Evolutionary conservation across 345 rosid species (phyloP).

Genomic region (Boechera divaricarpa): DNA sequence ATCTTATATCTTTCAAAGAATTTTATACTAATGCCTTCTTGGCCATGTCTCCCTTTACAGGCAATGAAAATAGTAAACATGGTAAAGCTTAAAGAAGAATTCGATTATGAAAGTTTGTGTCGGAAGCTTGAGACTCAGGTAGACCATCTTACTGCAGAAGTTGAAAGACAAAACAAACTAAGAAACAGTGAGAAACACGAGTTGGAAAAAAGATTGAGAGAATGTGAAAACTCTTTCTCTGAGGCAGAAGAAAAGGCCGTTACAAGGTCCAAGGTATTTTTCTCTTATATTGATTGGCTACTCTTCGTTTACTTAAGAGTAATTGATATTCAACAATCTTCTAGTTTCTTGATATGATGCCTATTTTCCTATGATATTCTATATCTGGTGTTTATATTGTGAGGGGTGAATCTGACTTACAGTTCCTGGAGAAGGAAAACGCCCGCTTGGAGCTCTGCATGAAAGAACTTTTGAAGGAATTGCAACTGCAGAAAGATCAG

Average conservation of each 20-base stretch:
- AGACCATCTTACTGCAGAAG: conserved; percentile 85
- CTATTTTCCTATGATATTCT: conserved; percentile 1
- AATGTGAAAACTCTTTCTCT: conserved; percentile 56
- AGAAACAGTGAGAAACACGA: conserved; percentile 63
- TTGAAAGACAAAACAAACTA: conserved; percentile 76
- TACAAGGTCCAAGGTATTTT: conserved; percentile 80
- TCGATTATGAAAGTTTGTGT: conserved; percentile 89
- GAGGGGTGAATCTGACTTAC: conserved; percentile 31
- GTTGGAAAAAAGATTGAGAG: conserved; percentile 62
- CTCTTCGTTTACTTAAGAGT: conserved; percentile 5
- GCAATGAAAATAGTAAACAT: conserved; percentile 95
- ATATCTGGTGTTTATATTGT: conserved; percentile 26
- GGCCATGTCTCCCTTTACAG: conserved; percentile 52
- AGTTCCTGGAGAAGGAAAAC: conserved; percentile 85
- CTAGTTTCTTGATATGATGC: conserved; percentile 26
- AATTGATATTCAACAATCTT: conserved; percentile 4
- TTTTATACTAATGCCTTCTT: conserved; percentile 19
- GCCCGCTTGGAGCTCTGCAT: conserved; percentile 54
- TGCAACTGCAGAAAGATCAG: conserved; percentile 66
- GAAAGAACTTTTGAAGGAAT: conserved; percentile 56
- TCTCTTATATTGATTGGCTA: conserved; percentile 45
- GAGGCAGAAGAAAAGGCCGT: conserved; percentile 55
- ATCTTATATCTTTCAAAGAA: conserved; percentile 18
- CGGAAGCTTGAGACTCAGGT: conserved; percentile 83
- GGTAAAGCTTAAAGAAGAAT: conserved; percentile 94